Evolutionary conservation across 1,284 basidiomycete species (phyloP), one percentile per base, ranked within the genome.

Genomic region (Heterobasidion irregulare): DNA sequence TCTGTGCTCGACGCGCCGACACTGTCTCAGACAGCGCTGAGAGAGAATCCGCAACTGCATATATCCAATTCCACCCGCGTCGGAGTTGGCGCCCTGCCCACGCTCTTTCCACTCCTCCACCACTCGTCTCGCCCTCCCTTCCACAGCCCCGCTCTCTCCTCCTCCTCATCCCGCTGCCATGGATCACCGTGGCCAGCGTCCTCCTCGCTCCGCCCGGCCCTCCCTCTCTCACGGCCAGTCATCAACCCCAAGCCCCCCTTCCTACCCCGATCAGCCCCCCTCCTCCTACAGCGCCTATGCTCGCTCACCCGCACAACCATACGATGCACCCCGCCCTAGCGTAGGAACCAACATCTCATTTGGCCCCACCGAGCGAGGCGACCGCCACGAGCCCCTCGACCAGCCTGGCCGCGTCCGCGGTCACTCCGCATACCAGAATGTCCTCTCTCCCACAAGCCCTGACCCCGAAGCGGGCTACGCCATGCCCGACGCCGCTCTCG

Each of bases 301-400:
- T 18, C 60, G 57, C 3, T 44, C 62, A n/a, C 56, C 54, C 13
- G 52, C 56, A n/a, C 62, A 56, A 32, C 68, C 68, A 38, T 65
- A 64, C 59, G 68, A 74, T 36, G 58, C 65, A 6, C n/a, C 12
- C 44, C 60, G 69, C 52, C 68, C 74, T 59, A 67, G 70, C 38
- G 36, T 58, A 5, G 58, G 64, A 53, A n/a, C 2, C 10, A 78
- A 75, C 62, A 82, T 90, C 41, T 84, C 83, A 38, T 90, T 90
- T 64, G 82, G 84, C 68, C 75, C 75, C 57, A 74, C 61, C 10
- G 86, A 90, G 66, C 79, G 75, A 62, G 86, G 85, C 46, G 86
- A 88, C 68, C 78, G 86, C 54, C 74, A 70, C 32, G 74, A 70
- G 5, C 70, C 75, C 9, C 68, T 86, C 36, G 83, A 86, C 65